Base-by-base conservation (phyloP, 2,329 filamentous ascomycete genomes). In the Fusarium sp. region DNA sequence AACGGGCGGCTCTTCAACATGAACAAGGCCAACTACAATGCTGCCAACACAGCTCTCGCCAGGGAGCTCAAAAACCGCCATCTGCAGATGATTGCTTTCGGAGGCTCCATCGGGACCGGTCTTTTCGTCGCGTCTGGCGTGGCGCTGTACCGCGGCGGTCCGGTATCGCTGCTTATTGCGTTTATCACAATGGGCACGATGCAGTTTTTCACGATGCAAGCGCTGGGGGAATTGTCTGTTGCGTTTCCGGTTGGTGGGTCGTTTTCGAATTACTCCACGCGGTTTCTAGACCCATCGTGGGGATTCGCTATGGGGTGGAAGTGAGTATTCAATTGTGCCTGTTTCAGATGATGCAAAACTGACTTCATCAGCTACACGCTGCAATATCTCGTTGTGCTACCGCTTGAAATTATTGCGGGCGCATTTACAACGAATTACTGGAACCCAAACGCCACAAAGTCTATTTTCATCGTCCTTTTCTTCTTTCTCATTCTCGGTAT, bases 271-370 rank as follows among this genome's bases (percentile, higher is more conserved):
- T 97, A 94, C 79, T 96, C 94, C 17, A 97, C 93, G 17, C 88
- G 95, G 17, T 97, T 97, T 75, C 79, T 98, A n/a, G 94, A 97
- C 75, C 95, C 94, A 1, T 94, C 94, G 1, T 97, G 93, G 93
- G 94, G 93, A 0, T 97, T 97, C 76, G 92, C 93, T 26, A 96
- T 97, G 92, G 94, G 93, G 11, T 96, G 93, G 93, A 97, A 96
- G 85, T 92, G 76, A 63, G 56, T 38, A 36, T 2, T 46, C n/a
- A 5, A 14, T 26, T 21, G 11, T 34, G 11, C 21, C 6, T n/a
- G 20, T 2, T 26, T 24, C 2, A 17, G 11, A 17, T 26, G 21
- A 34, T 24, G 11, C 19, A 14, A 39, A n/a, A n/a, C 45, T 56
- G 17, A 64, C 49, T 15, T 28, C 6, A 14, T 17, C 3, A 92